These are phyloP conservation scores for Monilinia vaccinii-corymbosi DNA, from an alignment of 2,329 filamentous ascomycete genomes.

Conservation along the genomic window DNA sequence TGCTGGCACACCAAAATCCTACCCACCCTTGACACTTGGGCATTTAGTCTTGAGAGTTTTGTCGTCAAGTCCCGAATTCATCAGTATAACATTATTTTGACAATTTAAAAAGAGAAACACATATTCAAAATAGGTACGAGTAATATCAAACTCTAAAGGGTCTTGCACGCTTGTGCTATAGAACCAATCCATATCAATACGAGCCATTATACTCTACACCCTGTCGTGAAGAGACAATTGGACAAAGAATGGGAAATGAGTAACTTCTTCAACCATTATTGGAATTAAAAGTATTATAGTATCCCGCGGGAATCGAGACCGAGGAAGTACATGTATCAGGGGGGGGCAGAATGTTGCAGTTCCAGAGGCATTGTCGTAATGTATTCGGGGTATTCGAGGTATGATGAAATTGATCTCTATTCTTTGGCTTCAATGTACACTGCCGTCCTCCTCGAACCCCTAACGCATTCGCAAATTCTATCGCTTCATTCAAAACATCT, in stretches of 20 bases:
- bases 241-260: background rate
- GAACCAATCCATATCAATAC: background rate
- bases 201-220: background rate
- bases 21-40: background rate
- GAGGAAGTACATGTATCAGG: background rate
- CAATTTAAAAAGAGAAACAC: background rate
- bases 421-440: slow-evolving; percentile 20
- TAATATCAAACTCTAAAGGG: background rate
- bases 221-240: background rate
- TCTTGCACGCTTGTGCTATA: background rate
- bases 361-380: background rate
- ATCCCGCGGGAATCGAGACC: too few species aligned
- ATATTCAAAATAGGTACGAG: background rate
- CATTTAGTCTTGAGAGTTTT: background rate
- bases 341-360: background rate
- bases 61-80: background rate
- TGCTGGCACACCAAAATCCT: background rate
- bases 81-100: background rate
- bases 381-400: slow-evolving; percentile 4
- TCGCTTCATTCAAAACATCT: slow-evolving; percentile 22
- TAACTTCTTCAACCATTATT: background rate
- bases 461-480: background rate
- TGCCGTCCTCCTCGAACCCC: background rate
- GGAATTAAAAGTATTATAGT: background rate
- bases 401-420: slow-evolving; percentile 16